phyloP scores from a whole-genome alignment of 495 filamentous ascomycete species.

The Xylaria palmicola region DNA sequence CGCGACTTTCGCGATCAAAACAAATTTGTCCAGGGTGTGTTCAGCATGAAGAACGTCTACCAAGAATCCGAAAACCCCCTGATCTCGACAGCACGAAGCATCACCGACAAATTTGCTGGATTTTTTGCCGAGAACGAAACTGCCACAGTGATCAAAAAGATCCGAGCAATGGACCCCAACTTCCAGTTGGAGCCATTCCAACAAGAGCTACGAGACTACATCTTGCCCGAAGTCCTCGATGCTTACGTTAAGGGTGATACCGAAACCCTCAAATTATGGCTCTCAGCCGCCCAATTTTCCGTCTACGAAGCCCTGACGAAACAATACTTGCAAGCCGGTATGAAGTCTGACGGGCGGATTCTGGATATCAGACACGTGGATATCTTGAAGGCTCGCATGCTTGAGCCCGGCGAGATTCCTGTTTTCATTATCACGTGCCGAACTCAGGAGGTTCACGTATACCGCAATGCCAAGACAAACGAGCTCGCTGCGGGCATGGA shows the following conservation, averaged over 20 bases:
- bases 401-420: slow-evolving; percentile 96
- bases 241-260: slow-evolving; percentile 96
- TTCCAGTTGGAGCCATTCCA: slow-evolving; percentile 96
- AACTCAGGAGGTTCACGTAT: slow-evolving; percentile 98
- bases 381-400: slow-evolving; percentile 79
- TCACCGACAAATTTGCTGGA: slow-evolving; percentile 86
- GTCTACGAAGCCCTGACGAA: slow-evolving; percentile 93
- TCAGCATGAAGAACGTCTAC: slow-evolving; percentile 78
- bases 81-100: slow-evolving; percentile 87
- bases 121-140: slow-evolving; percentile 99
- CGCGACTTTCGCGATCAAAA: slow-evolving; percentile 84
- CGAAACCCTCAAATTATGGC: slow-evolving; percentile 88
- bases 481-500: slow-evolving; percentile 97
- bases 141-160: slow-evolving; percentile 93
- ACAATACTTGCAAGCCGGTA: slow-evolving; percentile 88
- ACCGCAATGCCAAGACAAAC: slow-evolving; percentile 82
- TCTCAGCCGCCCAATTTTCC: slow-evolving; percentile 89
- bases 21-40: slow-evolving; percentile 84
- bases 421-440: slow-evolving; percentile 96
- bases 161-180: slow-evolving; percentile 91
- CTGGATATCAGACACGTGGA: slow-evolving; percentile 94
- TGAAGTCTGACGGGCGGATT: slow-evolving; percentile 91
- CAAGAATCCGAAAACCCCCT: slow-evolving; percentile 96
- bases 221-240: slow-evolving; percentile 93
- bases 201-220: slow-evolving; percentile 94